Evolutionary conservation across 2,329 filamentous ascomycete species (phyloP).

Genomic region (Bipolaris sorokiniana): DNA sequence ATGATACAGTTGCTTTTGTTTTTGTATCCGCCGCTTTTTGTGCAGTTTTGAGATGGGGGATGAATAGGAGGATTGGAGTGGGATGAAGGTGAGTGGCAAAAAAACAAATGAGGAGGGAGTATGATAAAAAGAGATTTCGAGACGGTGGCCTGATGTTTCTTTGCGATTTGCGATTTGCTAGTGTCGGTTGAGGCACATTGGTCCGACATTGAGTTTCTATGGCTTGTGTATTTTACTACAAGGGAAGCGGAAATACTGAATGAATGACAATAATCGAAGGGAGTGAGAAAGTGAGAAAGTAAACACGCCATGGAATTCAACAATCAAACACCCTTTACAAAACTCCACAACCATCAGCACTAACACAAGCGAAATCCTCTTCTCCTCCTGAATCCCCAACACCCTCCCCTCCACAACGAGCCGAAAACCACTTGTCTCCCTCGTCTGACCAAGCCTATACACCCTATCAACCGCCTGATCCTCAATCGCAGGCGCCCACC

Average conservation of each 20-base stretch:
- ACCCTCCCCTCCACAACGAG: constrained; percentile 85
- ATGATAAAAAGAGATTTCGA: neutral
- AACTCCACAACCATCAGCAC: no score
- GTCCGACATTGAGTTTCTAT: neutral
- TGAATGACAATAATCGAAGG: neutral
- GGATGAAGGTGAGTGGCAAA: no score
- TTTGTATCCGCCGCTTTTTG: constrained; percentile 19
- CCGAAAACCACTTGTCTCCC: constrained; percentile 78
- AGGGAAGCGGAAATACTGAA: neutral
- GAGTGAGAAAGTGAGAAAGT: neutral
- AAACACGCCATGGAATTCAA: no score
- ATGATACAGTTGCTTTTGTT: constrained; percentile 16
- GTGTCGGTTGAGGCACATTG: neutral
- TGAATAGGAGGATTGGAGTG: neutral
- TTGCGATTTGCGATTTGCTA: neutral
- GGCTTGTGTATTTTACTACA: neutral
- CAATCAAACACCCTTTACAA: no score
- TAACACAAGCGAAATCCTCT: constrained; percentile 63
- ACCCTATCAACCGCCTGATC: constrained; percentile 91
- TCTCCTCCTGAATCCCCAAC: constrained; percentile 76
- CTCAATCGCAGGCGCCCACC: constrained; percentile 92
- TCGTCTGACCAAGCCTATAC: constrained; percentile 81
- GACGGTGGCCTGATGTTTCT: neutral
- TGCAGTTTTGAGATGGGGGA: constrained; percentile 6
- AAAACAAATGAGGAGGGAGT: no score